Base-by-base conservation (phyloP, 75 land plant species). In the Pinus tabuliformis region DNA sequence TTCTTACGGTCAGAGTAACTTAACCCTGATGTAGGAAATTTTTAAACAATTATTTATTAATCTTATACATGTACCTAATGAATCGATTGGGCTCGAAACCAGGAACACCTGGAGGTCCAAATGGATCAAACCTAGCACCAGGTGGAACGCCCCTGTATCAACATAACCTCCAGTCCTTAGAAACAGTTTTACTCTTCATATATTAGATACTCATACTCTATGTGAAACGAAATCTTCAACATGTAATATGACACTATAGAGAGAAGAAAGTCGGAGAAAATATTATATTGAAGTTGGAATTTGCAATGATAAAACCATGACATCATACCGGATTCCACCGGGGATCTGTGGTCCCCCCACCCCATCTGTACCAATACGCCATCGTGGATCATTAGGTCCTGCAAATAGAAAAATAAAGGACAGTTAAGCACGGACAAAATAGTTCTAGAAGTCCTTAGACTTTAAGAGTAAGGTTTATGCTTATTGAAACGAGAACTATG, bases 41-140 rank as follows among this genome's bases (percentile, higher is more conserved):
- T 39, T 20, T 36, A 20, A 60, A 14, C 24, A 75, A 61, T 0
- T 14, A 60, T 71, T 71, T 42, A 37, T 49, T 3, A 49, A 71
- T 45, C 73, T 59, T 16, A 13, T 58, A 52, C 42, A 72, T 26
- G 3, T 85, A 95, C 98, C 98, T 88, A 14, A 64, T 62, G 88
- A 95, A 93, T 36, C 94, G 88, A 28, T 70, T 75, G n/a, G 97
- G 97, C 59, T 96, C 99, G 83, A 96, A 96, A 18, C 97, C 99
- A 59, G 98, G 95, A 18, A 96, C 90, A 63, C 84, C 97, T 60
- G 99, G 94, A 58, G 95, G 99, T 22, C 98, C 99, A 85, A 79
- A 85, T 1, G 99, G 99, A 84, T 94, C 99, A 84, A 88, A 96
- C 37, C 93, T 83, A n/a, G 95, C 94, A 78, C 99, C 99, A 45